Base-by-base conservation (phyloP, 345 rosid species). In the Citropsis articulata region DNA sequence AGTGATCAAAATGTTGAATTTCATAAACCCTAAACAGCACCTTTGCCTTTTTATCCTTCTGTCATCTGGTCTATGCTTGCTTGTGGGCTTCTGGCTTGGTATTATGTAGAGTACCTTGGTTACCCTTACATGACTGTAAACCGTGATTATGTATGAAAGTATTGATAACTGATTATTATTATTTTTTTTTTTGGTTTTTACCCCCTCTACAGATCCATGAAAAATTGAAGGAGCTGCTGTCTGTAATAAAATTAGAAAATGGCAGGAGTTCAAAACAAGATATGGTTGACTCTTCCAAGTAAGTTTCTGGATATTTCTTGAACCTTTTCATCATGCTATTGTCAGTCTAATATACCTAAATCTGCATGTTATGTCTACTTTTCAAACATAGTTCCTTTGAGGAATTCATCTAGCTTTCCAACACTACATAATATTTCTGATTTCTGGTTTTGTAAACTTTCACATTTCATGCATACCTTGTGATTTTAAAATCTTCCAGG, bases 221-320 rank as follows among this genome's bases (percentile, higher is more conserved):
- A 19, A 90, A 87, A 83, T 89, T 91, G 85, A 90, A 84, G 89
- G 93, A 90, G 81, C 77, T 94, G 81, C 87, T 84, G 56, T 87
- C 93, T 72, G 36, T 78, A 72, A 75, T 90, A 78, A 89, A 87
- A 80, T 67, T 36, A 67, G 97, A 89, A 75, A 88, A 84, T 73
- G 82, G 80, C 73, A 89, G 85, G 77, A 81, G 86, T 80, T 81
- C 77, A 84, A 89, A 88, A 84, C 88, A 81, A 81, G 93, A 93
- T 76, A 67, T 83, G 79, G 80, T 70, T 42, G 75, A 42, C 78
- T 84, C 80, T 75, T 80, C 89, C 88, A 90, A 84, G 98, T 93
- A 88, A 80, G 62, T 81, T 76, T 73, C 84, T 69, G 16, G 7
- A 76, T 48, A 53, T 53, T 74, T 71, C 38, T 38, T 69, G 64